Evolutionary conservation across 805 yeast genomes (phyloP).

Genomic region (Yueomyces sinensis): DNA sequence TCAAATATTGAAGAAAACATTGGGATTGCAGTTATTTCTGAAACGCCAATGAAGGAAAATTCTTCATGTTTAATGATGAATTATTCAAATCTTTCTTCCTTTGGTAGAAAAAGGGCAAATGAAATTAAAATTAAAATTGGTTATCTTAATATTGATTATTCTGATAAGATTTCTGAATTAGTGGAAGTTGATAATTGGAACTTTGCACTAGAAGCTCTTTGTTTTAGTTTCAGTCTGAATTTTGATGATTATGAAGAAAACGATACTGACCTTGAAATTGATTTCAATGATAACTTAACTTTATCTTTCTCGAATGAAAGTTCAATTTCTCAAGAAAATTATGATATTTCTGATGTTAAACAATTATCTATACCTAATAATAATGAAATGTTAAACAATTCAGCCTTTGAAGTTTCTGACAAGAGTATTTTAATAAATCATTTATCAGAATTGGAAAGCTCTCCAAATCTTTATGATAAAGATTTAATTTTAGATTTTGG

Average conservation of each 20-base stretch:
- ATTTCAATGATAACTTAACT: background rate
- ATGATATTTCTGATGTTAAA: too few relatives aligned
- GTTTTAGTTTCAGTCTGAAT: constrained; percentile 17
- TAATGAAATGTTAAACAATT: too few relatives aligned
- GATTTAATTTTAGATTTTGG: too few relatives aligned
- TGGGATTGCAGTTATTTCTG: constrained; percentile 17
- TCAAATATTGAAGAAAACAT: constrained; percentile 1
- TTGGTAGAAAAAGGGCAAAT: constrained; percentile 12
- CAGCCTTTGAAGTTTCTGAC: too few relatives aligned
- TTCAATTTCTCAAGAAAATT: too few relatives aligned
- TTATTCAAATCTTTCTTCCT: constrained; percentile 8
- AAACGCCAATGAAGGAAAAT: constrained; percentile 12
- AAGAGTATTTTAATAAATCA: too few relatives aligned
- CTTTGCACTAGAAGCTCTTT: constrained; percentile 17
- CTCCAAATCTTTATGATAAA: too few relatives aligned
- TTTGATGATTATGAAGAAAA: constrained; percentile 23
- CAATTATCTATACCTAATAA: too few relatives aligned
- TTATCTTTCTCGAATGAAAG: background rate
- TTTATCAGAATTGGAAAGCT: too few relatives aligned
- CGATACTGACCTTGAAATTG: constrained; percentile 3
- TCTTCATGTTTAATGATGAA: constrained; percentile 16
- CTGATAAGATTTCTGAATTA: constrained; percentile 17
- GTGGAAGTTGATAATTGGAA: constrained; percentile 20
- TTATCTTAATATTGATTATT: constrained; percentile 20
- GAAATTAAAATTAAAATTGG: constrained; percentile 23